Percentiles rank a stretch among this genome's conserved stretches.
These are phyloP conservation scores for Komagataella pastoris DNA, from an alignment of 805 yeast genomes.

Conservation along the genomic window DNA sequence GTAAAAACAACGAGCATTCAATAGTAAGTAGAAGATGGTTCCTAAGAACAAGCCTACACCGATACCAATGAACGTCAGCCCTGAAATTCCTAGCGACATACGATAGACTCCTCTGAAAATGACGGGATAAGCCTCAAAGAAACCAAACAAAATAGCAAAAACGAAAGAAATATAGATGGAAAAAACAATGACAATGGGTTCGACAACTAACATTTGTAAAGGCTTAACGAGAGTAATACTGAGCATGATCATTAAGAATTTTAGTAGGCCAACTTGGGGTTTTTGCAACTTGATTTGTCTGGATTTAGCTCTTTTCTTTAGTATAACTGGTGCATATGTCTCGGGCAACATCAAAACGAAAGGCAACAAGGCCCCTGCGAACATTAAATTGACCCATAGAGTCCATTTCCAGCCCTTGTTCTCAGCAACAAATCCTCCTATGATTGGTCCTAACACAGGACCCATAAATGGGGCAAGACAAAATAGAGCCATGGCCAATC, in stretches of 20 bases:
- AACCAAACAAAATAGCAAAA: constrained; percentile 67
- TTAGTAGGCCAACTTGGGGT: constrained; percentile 15
- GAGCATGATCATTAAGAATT: constrained; percentile 30
- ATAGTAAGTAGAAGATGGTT: constrained; percentile 30
- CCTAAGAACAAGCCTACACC: constrained; percentile 56
- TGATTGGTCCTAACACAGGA: constrained; percentile 64
- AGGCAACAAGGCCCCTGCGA: constrained; percentile 42
- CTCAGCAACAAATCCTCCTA: constrained; percentile 60
- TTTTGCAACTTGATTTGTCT: constrained; percentile 39
- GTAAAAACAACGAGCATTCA: constrained; percentile 37
- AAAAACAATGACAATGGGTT: constrained; percentile 63
- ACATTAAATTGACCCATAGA: constrained; percentile 59
- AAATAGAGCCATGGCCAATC: constrained; percentile 67
- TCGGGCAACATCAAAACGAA: constrained; percentile 39
- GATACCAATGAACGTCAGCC: constrained; percentile 59
- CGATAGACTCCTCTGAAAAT: constrained; percentile 53
- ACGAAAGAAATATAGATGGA: constrained; percentile 62
- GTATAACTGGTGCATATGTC: constrained; percentile 59
- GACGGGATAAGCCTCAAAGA: constrained; percentile 69
- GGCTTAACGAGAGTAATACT: constrained; percentile 48
- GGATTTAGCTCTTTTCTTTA: constrained; percentile 44
- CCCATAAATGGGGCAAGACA: constrained; percentile 74
- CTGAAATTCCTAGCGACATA: constrained; percentile 49
- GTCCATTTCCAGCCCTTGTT: constrained; percentile 59
- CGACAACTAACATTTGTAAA: constrained; percentile 51